These are phyloP conservation scores for Trichoderma lentiforme DNA, from an alignment of 2,329 filamentous ascomycete genomes.

Conservation along the genomic window DNA sequence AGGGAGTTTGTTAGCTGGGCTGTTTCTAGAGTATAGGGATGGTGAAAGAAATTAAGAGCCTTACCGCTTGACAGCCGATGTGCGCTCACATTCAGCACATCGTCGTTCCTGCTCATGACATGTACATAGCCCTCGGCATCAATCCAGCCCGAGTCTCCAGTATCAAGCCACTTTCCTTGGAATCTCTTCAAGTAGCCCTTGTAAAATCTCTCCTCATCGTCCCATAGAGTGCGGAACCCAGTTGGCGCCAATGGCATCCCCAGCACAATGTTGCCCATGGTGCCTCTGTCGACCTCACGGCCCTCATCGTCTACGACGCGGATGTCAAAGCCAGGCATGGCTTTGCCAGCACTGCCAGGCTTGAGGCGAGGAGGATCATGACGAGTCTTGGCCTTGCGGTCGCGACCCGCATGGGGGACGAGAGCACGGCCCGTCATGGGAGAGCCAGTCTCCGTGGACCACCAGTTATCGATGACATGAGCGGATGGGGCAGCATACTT, in stretches of 20 bases:
- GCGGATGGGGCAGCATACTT: slow-evolving; percentile 62
- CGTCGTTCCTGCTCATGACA: slow-evolving; percentile 67
- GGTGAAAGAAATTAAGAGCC: slow-evolving; percentile 22
- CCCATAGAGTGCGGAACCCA: slow-evolving; percentile 80
- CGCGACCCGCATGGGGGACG: slow-evolving; percentile 55
- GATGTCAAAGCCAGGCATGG: slow-evolving; percentile 89
- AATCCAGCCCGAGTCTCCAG: slow-evolving; percentile 84
- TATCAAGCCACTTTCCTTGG: slow-evolving; percentile 79
- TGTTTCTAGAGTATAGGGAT: neutral
- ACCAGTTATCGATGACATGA: slow-evolving; percentile 58
- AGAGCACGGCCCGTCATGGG: slow-evolving; percentile 57
- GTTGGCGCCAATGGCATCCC: slow-evolving; percentile 79
- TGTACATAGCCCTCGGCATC: slow-evolving; percentile 68
- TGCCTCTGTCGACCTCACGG: slow-evolving; percentile 63
- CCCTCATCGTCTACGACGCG: slow-evolving; percentile 79
- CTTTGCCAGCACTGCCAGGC: slow-evolving; percentile 83
- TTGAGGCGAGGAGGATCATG: slow-evolving; percentile 57
- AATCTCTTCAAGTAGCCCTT: slow-evolving; percentile 82
- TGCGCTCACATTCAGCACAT: slow-evolving; percentile 94
- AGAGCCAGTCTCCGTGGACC: slow-evolving; percentile 58
- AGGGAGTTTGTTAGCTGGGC: slow-evolving; percentile 5
- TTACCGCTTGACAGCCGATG: slow-evolving; percentile 84
- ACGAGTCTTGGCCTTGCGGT: slow-evolving; percentile 44
- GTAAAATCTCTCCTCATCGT: slow-evolving; percentile 82
- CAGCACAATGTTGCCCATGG: slow-evolving; percentile 90